Evolutionary conservation across 2,329 filamentous ascomycete species (phyloP).

Genomic region (Fusarium circinatum): DNA sequence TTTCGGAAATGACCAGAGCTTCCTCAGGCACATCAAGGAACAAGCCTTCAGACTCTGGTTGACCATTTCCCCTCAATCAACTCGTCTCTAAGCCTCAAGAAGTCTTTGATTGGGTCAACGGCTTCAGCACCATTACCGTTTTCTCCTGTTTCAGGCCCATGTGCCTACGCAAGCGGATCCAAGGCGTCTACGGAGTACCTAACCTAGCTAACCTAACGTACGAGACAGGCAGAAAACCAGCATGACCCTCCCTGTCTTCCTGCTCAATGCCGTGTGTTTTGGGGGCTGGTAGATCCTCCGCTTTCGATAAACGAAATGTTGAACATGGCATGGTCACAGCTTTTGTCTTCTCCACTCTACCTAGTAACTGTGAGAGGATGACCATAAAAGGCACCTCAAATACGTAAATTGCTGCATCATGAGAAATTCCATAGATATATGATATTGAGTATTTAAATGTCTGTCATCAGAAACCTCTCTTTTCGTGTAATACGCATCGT

Average conservation of each 20-base stretch:
- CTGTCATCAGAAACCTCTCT: not conserved
- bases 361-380: not conserved
- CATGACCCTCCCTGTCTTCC: constrained; percentile 14
- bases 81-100: constrained; percentile 8
- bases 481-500: no score
- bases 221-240: not conserved
- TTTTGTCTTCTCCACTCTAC: constrained; percentile 2
- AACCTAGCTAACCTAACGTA: not conserved
- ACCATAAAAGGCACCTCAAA: not conserved
- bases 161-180: constrained; percentile 34
- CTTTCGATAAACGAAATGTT: constrained; percentile 38
- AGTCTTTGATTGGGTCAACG: constrained; percentile 26
- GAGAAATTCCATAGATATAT: not conserved
- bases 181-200: not conserved
- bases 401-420: not conserved
- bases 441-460: not conserved
- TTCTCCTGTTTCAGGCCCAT: constrained; percentile 42
- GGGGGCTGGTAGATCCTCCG: constrained; percentile 36
- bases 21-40: not conserved
- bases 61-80: constrained; percentile 5
- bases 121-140: constrained; percentile 24
- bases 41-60: constrained; percentile 16
- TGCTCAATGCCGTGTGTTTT: constrained; percentile 19
- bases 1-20: constrained; percentile 33
- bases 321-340: constrained; percentile 31